Base-by-base conservation (phyloP, 371 early-diverging fungal species). In the Mucor mucedo region DNA sequence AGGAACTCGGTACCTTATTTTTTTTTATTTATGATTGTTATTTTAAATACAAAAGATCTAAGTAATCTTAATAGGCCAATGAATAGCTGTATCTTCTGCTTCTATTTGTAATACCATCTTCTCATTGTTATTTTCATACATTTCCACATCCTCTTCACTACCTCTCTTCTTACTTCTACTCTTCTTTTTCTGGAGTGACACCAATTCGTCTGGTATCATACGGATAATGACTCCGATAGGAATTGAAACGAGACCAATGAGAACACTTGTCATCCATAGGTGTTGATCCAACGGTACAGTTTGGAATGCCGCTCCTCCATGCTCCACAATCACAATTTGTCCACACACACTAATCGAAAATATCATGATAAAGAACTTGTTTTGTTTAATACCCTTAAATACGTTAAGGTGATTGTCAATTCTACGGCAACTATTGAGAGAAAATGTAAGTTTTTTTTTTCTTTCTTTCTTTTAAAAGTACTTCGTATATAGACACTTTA, bases 191-290 rank as follows among this genome's bases (percentile, higher is more conserved):
- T 21, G 21, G 28, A 60, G 44, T 16, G 14, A 9, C 5, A 82
- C 70, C 55, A 75, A 13, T 16, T 71, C 63, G 30, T 85, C 85
- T 21, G 92, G 89, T 0, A 89, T 65, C 28, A 89, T 65, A 4
- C 93, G 87, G 60, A 93, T 70, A 33, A 91, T 28, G 5, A 80
- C 79, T 54, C 93, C 95, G 39, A 91, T 65, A 7, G 91, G 91
- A 5, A 95, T 60, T 0, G 91, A 88, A 5, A 90, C 55, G 52
- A 82, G 38, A 40, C 93, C 93, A 57, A 91, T 66, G 2, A 80
- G 14, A 11, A 93, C 60, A 65, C 89, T 87, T 21, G 91, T 64
- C 0, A 60, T 65, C 95, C 94, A 95, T n/a, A 89, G 83, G 13
- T 49, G 40, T 5, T 55, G 75, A 45, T 49, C 71, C 2, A 94